A percentile compares a stretch with the other conserved stretches of the same genome.
Conservation (phyloP, 345 rosid genomes). For the Syzygium oleosum region DNA sequence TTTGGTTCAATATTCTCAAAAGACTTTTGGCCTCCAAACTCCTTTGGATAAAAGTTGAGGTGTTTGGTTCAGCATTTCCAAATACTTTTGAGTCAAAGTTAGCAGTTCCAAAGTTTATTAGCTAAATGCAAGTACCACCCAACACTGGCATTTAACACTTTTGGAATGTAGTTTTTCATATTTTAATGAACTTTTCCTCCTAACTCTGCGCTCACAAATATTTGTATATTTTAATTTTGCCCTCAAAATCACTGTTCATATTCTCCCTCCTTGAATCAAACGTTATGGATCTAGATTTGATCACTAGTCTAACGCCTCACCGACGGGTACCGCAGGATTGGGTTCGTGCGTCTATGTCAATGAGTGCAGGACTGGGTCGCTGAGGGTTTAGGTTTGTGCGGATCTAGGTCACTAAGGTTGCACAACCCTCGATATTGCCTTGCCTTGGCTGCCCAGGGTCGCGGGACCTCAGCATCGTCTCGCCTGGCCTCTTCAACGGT, state of each 20-base stretch:
- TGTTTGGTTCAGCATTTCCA: not conserved
- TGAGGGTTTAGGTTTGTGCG: not conserved
- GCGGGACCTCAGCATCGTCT: rapidly evolving
- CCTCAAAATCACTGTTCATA: not conserved
- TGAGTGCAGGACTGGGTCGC: not conserved
- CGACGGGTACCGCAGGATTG: not conserved
- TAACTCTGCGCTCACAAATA: not conserved
- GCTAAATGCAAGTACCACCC: not conserved
- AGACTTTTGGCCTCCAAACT: not conserved
- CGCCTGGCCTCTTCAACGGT: rapidly evolving
- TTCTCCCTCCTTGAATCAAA: not conserved
- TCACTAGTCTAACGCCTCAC: too few relatives aligned
- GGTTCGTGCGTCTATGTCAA: not conserved
- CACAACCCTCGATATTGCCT: not conserved
- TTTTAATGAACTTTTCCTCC: not conserved
- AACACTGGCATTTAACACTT: not conserved
- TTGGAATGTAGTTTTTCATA: not conserved
- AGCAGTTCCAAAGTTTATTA: too few relatives aligned
- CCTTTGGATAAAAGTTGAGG: not conserved
- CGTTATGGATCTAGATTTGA: too few relatives aligned
- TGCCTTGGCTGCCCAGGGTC: not conserved
- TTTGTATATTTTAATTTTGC: too few relatives aligned
- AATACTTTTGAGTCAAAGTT: too few relatives aligned
- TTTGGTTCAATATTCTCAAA: not conserved
- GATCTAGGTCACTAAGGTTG: not conserved